These are phyloP conservation scores for Coccinonectria pachysandricola DNA, from an alignment of 2,329 filamentous ascomycete genomes.

Conservation along the genomic window DNA sequence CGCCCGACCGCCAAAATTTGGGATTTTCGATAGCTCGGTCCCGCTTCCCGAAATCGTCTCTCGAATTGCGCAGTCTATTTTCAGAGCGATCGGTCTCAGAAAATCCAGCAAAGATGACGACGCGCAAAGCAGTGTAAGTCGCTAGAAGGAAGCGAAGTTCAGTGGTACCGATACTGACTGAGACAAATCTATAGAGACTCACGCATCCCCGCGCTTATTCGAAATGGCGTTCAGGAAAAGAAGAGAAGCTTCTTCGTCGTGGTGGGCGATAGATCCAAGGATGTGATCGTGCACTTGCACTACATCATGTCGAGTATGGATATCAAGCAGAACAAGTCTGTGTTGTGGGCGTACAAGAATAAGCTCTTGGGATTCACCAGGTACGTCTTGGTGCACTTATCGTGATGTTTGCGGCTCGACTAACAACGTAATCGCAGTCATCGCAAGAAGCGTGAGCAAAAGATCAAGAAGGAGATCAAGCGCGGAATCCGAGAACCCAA, in stretches of 20 bases:
- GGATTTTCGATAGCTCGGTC: slow-evolving; percentile 21
- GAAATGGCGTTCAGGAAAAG: slow-evolving; percentile 88
- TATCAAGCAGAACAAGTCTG: slow-evolving; percentile 82
- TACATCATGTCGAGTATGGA: slow-evolving; percentile 86
- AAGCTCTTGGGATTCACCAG: slow-evolving; percentile 88
- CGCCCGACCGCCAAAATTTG: slow-evolving; percentile 28
- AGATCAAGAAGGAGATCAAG: slow-evolving; percentile 98
- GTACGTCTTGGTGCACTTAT: slow-evolving; percentile 22
- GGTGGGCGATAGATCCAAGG: slow-evolving; percentile 83
- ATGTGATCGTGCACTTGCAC: slow-evolving; percentile 89
- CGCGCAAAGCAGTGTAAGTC: slow-evolving; percentile 47
- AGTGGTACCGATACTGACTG: too few relatives aligned
- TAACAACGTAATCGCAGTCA: slow-evolving; percentile 45
- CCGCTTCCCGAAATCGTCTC: slow-evolving; percentile 13
- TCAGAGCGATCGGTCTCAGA: slow-evolving; percentile 17
- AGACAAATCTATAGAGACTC: too few relatives aligned
- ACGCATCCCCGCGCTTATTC: slow-evolving; percentile 81
- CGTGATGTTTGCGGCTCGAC: slow-evolving; percentile 6
- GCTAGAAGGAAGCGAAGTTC: too few relatives aligned
- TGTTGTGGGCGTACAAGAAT: slow-evolving; percentile 98
- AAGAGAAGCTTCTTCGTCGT: slow-evolving; percentile 97
- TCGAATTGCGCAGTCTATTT: slow-evolving; percentile 20
- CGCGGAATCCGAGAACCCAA: slow-evolving; percentile 87
- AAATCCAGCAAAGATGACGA: slow-evolving; percentile 40
- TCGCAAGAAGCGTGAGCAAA: slow-evolving; percentile 93